A percentile compares a stretch with the other conserved stretches of the same genome.
Conservation (phyloP, 352 stramenopile species). For the Phytophthora tentaculata region DNA sequence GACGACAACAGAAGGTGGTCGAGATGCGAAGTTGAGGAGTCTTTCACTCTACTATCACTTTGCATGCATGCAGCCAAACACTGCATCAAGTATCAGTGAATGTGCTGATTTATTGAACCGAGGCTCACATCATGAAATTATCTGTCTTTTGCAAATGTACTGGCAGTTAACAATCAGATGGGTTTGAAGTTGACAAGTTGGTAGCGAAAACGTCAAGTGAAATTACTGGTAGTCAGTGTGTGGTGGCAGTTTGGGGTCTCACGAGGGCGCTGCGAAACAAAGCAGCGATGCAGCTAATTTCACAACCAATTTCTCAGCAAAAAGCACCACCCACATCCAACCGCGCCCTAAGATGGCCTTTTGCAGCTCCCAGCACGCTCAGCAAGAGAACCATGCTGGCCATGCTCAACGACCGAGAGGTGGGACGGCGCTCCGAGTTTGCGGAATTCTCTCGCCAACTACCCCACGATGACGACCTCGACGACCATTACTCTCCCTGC, state of each 20-base stretch:
- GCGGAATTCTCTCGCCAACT: conserved; percentile 1
- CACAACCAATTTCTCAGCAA: neutral
- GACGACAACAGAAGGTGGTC: neutral
- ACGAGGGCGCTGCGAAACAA: neutral
- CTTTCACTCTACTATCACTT: neutral
- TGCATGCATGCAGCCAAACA: neutral
- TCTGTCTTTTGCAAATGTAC: neutral
- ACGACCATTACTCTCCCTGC: conserved; percentile 2
- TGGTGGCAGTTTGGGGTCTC: neutral
- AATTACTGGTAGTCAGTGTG: neutral
- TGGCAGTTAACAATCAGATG: neutral
- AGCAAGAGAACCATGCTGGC: neutral
- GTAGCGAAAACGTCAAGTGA: neutral
- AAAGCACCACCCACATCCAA: neutral
- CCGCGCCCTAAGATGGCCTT: neutral
- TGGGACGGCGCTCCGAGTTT: neutral
- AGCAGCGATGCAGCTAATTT: neutral
- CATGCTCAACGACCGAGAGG: neutral
- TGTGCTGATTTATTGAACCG: neutral
- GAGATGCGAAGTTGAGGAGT: neutral
- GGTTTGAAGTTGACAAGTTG: neutral
- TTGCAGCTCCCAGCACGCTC: neutral
- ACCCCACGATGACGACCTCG: neutral
- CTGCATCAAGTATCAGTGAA: neutral
- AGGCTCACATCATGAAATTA: neutral